phyloP scores from a whole-genome alignment of 345 rosid species.

The Linum trigynum region DNA sequence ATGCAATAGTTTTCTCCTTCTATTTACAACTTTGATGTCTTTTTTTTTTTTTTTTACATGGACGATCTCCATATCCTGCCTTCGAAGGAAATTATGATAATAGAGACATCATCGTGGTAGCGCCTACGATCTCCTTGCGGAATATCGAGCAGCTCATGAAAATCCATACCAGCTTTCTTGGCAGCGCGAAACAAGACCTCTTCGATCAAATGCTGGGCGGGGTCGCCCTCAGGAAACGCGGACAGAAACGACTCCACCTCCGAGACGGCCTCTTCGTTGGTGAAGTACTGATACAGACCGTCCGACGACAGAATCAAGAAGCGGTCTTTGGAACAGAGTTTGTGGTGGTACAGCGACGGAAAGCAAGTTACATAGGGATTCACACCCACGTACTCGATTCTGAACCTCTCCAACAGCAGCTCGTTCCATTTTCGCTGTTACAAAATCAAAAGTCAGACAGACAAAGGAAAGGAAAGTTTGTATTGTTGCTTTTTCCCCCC shows the following conservation, averaged over 20 bases:
- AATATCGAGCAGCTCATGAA: slow-evolving; percentile 26
- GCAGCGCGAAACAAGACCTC: slow-evolving; percentile 29
- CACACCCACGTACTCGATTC: slow-evolving; percentile 21
- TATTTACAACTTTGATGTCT: background rate
- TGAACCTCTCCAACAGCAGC: slow-evolving; percentile 20
- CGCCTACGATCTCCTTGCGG: slow-evolving; percentile 29
- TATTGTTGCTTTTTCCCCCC: too few species aligned
- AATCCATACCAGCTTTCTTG: slow-evolving; percentile 28
- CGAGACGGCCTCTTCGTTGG: slow-evolving; percentile 18
- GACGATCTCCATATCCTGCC: slow-evolving; percentile 26
- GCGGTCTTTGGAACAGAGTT: slow-evolving; percentile 17
- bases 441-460: background rate
- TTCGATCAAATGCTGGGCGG: slow-evolving; percentile 25
- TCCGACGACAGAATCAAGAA: slow-evolving; percentile 26
- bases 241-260: slow-evolving; percentile 16
- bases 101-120: slow-evolving; percentile 29
- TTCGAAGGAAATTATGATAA: slow-evolving; percentile 27
- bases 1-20: background rate
- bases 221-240: slow-evolving; percentile 22
- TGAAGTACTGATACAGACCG: slow-evolving; percentile 27
- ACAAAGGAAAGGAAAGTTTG: background rate
- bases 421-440: slow-evolving; percentile 30
- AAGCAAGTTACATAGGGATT: slow-evolving; percentile 21
- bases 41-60: background rate
- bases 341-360: slow-evolving; percentile 23